A percentile compares a stretch with the other conserved stretches of the same genome.
phyloP scores from a whole-genome alignment of 2,329 filamentous ascomycete genomes.

The Ascochyta lentis region DNA sequence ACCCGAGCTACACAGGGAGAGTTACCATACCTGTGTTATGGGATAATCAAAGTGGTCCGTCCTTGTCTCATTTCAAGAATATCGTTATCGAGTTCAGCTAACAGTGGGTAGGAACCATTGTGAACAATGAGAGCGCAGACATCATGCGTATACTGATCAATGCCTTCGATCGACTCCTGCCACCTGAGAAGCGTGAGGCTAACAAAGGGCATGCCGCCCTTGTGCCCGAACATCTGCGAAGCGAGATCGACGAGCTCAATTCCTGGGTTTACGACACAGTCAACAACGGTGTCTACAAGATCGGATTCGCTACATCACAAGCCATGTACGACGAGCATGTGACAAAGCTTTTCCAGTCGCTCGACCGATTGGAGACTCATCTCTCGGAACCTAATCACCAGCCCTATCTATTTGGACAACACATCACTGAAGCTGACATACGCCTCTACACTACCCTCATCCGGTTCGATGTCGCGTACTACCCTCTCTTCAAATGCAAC shows the following conservation, averaged over 20 bases:
- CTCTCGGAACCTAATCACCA: slow-evolving; percentile 59
- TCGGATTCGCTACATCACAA: slow-evolving; percentile 84
- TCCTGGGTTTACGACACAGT: slow-evolving; percentile 76
- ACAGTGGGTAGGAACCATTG: slow-evolving; percentile 35
- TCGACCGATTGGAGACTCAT: slow-evolving; percentile 78
- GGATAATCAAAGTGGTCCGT: slow-evolving; percentile 64
- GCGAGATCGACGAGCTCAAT: slow-evolving; percentile 77
- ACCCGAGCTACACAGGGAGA: slow-evolving; percentile 60
- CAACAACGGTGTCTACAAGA: slow-evolving; percentile 63
- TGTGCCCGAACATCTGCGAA: slow-evolving; percentile 69
- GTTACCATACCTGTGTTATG: slow-evolving; percentile 83
- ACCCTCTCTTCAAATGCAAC: slow-evolving; percentile 75
- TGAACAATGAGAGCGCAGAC: slow-evolving; percentile 47
- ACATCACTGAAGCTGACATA: slow-evolving; percentile 57
- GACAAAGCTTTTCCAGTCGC: slow-evolving; percentile 71
- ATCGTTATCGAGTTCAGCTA: neutral
- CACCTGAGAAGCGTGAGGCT: slow-evolving; percentile 60
- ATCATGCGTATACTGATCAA: slow-evolving; percentile 44
- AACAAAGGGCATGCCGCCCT: slow-evolving; percentile 64
- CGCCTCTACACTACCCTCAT: slow-evolving; percentile 64
- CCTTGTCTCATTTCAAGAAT: too few relatives aligned
- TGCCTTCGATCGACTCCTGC: slow-evolving; percentile 43
- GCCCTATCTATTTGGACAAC: slow-evolving; percentile 77
- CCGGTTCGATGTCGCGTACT: slow-evolving; percentile 62
- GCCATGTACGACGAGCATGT: slow-evolving; percentile 82